Conservation (phyloP, 2,329 filamentous ascomycete species). For the Zopfia rhizophila region DNA sequence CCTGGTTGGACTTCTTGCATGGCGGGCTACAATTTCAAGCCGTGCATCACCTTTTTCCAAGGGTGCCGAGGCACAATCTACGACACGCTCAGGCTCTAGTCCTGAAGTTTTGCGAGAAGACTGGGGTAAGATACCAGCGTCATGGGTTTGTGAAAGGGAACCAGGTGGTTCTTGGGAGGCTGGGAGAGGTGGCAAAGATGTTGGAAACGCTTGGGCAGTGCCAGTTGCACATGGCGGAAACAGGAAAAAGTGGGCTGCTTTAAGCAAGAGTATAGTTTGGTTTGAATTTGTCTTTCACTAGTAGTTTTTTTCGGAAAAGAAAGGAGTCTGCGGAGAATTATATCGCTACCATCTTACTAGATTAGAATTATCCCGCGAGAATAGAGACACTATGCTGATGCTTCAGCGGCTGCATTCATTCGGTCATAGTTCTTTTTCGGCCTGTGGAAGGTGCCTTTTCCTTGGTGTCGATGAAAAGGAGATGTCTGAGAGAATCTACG, state of each 20-base stretch:
- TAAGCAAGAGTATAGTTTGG: conserved; percentile 58
- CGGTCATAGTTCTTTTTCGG: no score
- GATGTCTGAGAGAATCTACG: no score
- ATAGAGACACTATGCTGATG: no score
- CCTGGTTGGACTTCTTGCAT: conserved; percentile 90
- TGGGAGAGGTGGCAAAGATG: conserved; percentile 83
- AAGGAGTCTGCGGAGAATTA: no score
- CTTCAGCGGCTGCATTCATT: no score
- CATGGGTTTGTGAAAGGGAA: conserved; percentile 89
- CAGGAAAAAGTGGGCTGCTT: conserved; percentile 50
- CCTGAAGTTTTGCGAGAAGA: conserved; percentile 82
- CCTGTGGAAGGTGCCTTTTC: no score
- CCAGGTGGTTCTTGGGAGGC: conserved; percentile 77
- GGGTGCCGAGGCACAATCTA: conserved; percentile 86
- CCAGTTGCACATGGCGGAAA: conserved; percentile 52
- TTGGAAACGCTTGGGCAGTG: conserved; percentile 65
- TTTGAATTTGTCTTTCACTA: conserved; percentile 67
- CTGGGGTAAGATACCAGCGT: conserved; percentile 83
- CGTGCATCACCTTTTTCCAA: conserved; percentile 85
- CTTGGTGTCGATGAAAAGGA: no score
- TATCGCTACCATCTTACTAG: no score
- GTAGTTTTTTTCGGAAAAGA: no score
- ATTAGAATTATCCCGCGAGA: no score
- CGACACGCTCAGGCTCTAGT: conserved; percentile 79
- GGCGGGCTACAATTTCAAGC: conserved; percentile 91